Base-by-base conservation (phyloP, 202 grass and related monocot species). In the Sporobolus alterniflorus region DNA sequence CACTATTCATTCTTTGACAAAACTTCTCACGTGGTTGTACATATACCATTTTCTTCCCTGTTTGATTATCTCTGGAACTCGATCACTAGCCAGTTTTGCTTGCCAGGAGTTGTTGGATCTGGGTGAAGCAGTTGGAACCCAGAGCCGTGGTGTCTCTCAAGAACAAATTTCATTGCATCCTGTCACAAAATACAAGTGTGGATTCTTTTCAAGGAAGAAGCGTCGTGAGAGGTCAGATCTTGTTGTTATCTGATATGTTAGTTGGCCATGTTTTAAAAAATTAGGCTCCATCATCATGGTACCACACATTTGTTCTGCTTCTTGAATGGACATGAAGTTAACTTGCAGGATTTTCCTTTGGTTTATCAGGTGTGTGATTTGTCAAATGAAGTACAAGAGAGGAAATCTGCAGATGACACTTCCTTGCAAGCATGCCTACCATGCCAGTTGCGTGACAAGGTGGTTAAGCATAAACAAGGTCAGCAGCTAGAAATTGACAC, bases 381-480 rank as follows among this genome's bases (percentile, higher is more conserved):
- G 96, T 85, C 96, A 98, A 76, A 98, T 92, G 96, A 90, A 93
- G 75, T 98, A 98, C 72, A 91, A 85, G 88, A 93, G 96, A 91
- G 92, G 96, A 33, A 89, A 98, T 84, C 72, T 90, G 81, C 96
- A 95, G 82, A 98, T 98, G 89, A 90, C 85, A 60, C 90, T 98
- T 57, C 90, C 92, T 44, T 98, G 96, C 87, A 98, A 95, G 75
- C 96, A 98, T 86, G 87, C 88, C 21, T 98, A 98, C 44, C 96
- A 98, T 68, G 89, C 84, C 61, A 82, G 44, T 47, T 98, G 96
- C 51, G 92, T 98, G 62, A 91, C 90, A 54, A 98, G 77, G 91
- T 98, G 96, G 96, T 89, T 98, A 67, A 86, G 78, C 74, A 98
- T 98, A 78, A 98, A 98, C 84, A 98, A 98, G 96, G 96, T 97